Evolutionary conservation across 2,329 filamentous ascomycete species (phyloP).

Genomic region (Basipetospora chlamydospora): DNA sequence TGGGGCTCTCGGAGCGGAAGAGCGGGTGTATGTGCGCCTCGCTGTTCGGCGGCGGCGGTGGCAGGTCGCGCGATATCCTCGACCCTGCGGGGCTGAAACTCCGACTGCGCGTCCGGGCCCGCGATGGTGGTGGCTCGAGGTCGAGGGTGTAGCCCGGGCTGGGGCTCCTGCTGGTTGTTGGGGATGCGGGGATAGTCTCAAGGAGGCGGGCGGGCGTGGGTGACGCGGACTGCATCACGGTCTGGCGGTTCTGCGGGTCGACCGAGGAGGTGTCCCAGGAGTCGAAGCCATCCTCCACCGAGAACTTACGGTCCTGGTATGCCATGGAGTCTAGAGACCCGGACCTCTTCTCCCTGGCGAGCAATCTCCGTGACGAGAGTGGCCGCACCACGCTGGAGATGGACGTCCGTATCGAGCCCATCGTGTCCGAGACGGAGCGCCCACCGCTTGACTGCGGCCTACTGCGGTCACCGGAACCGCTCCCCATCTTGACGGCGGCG

Average conservation of each 20-base stretch:
- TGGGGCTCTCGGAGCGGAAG: slow-evolving; percentile 58
- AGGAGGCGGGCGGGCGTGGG: slow-evolving; percentile 35
- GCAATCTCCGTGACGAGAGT: slow-evolving; percentile 38
- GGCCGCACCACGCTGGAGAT: slow-evolving; percentile 36
- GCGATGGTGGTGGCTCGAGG: slow-evolving; percentile 26
- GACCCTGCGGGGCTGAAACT: slow-evolving; percentile 32
- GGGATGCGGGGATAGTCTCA: slow-evolving; percentile 57
- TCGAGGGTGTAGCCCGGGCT: slow-evolving; percentile 48
- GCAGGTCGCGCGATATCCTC: not conserved
- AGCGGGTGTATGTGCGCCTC: slow-evolving; percentile 66
- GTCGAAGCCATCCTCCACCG: slow-evolving; percentile 51
- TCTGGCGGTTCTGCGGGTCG: slow-evolving; percentile 45
- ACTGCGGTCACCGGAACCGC: too few relatives aligned
- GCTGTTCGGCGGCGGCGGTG: not conserved
- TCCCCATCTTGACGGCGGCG: too few relatives aligned
- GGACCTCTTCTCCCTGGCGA: slow-evolving; percentile 28
- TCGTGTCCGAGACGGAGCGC: slow-evolving; percentile 28
- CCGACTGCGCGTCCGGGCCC: slow-evolving; percentile 27
- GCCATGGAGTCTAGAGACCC: slow-evolving; percentile 32
- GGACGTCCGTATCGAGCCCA: slow-evolving; percentile 33
- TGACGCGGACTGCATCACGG: slow-evolving; percentile 35
- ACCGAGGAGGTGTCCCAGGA: slow-evolving; percentile 61
- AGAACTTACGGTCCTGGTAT: slow-evolving; percentile 19
- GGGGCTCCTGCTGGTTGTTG: slow-evolving; percentile 47
- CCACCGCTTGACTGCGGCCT: slow-evolving; percentile 29